Conservation (phyloP, 1,284 basidiomycete genomes). For the Pisolithus thermaeus region DNA sequence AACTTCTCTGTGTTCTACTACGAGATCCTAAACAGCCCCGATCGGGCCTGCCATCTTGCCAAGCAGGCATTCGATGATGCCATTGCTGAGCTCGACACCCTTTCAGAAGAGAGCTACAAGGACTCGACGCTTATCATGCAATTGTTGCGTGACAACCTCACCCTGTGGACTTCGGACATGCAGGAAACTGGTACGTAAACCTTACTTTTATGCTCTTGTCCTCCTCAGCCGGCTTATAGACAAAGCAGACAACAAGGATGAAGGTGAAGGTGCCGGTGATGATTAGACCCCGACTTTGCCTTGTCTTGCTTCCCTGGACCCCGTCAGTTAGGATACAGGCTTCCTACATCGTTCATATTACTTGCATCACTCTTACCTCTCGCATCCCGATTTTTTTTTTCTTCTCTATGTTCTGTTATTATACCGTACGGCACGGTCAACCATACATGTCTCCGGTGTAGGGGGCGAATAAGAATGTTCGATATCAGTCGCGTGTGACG, state of each 20-base stretch:
- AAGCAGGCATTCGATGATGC: conserved; percentile 99
- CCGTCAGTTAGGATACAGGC: conserved; percentile 9
- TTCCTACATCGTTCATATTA: conserved; percentile 21
- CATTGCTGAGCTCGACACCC: conserved; percentile 98
- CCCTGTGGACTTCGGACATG: conserved; percentile 98
- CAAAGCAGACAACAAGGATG: conserved; percentile 67
- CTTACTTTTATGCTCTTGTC: background rate
- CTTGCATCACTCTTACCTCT: conserved; percentile 30
- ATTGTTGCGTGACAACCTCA: conserved; percentile 96
- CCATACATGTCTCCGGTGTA: conserved; percentile 25
- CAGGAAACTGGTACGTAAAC: conserved; percentile 68
- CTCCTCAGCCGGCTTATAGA: conserved; percentile 35
- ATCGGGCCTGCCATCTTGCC: conserved; percentile 98
- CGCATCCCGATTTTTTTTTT: conserved; percentile 23
- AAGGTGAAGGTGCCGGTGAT: conserved; percentile 51
- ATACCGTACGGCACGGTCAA: conserved; percentile 30
- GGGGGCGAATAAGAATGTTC: conserved; percentile 26
- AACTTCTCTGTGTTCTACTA: conserved; percentile 99
- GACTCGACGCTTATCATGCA: conserved; percentile 99
- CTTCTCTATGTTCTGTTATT: conserved; percentile 29
- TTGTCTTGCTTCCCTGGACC: conserved; percentile 4
- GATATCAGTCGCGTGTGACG: background rate
- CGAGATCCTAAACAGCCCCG: conserved; percentile 99
- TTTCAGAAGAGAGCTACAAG: conserved; percentile 99
- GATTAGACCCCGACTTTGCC: conserved; percentile 36